Evolutionary conservation across 2,329 filamentous ascomycete species (phyloP), one percentile per base, ranked within the genome.

Genomic region (Myotisia sp.): DNA sequence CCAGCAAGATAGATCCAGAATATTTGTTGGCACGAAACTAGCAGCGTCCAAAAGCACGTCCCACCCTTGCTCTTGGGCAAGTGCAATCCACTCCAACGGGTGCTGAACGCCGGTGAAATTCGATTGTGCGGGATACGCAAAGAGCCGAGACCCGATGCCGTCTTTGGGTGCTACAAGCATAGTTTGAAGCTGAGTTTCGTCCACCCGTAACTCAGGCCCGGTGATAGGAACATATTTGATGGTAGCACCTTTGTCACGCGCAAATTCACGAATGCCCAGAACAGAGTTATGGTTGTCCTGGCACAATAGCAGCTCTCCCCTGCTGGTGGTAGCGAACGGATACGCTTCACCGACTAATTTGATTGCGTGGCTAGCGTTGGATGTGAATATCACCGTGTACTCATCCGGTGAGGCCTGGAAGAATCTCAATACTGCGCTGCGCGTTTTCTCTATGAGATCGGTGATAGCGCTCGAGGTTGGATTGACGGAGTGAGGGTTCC

Each of bases 51-150:
- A 55, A 16, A 75, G 63, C 6, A 65, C 71, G 47, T 74, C 60
- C 21, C 47, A 47, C 13, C 43, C 36, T 10, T 36, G 36, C 7
- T 32, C 13, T 14, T 37, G 23, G 38, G 42, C 41, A 35, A 47
- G 48, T 10, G 56, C 53, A 7, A 60, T 53, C 76, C 76, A 80
- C 1, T 57, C 51, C 18, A 72, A 53, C 3, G 76, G 74, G 26
- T 79, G 55, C 38, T 75, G 64, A 13, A 71, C 63, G 5, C 76
- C 76, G 27, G 71, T 76, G 64, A 81, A 74, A 47, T 81, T 80
- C 18, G 74, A 79, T 49, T 81, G 76, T 0, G 70, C 76, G 3
- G 76, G 74, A 48, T 74, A 80, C 13, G 73, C 73, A 42, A 81
- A 74, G 3, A 71, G 48, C 1, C 61, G 38, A 14, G 20, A 22